Conservation (phyloP, 2,329 filamentous ascomycete species). For the Emergomyces africanus region DNA sequence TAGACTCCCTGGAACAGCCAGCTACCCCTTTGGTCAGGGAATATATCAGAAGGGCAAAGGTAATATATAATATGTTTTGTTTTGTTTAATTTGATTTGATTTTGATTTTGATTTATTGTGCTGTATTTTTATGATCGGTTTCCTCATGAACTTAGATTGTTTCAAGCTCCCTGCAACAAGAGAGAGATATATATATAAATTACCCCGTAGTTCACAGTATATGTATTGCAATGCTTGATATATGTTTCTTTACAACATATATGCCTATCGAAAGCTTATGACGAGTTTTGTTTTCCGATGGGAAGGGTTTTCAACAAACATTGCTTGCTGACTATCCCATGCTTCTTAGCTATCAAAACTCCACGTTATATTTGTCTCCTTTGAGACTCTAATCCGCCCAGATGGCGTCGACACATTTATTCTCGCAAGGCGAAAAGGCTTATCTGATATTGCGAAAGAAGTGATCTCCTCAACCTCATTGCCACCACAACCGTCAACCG, state of each 20-base stretch:
- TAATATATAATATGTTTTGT: constrained; percentile 19
- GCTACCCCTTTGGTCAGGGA: constrained; percentile 58
- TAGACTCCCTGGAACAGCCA: constrained; percentile 76
- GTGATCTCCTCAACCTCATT: constrained; percentile 28
- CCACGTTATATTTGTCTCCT: constrained; percentile 64
- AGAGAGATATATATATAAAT: background rate
- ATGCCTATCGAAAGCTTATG: background rate
- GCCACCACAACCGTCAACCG: background rate
- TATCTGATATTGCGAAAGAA: constrained; percentile 46
- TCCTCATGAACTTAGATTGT: background rate
- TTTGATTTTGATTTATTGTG: background rate
- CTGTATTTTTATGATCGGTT: background rate
- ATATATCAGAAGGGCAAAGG: constrained; percentile 63
- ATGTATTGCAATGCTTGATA: background rate
- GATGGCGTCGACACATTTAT: constrained; percentile 56
- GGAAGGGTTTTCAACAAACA: background rate
- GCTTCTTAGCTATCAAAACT: constrained; percentile 39
- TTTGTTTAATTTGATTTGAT: background rate
- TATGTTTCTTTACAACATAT: background rate
- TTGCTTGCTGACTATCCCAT: background rate
- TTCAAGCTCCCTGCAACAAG: background rate
- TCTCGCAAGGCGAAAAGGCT: constrained; percentile 46
- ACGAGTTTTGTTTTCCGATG: background rate
- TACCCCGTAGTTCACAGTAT: background rate
- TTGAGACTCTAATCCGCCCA: constrained; percentile 56